Conservation (phyloP, 139 green algal species). For the Chlamydomonas schloesseri region DNA sequence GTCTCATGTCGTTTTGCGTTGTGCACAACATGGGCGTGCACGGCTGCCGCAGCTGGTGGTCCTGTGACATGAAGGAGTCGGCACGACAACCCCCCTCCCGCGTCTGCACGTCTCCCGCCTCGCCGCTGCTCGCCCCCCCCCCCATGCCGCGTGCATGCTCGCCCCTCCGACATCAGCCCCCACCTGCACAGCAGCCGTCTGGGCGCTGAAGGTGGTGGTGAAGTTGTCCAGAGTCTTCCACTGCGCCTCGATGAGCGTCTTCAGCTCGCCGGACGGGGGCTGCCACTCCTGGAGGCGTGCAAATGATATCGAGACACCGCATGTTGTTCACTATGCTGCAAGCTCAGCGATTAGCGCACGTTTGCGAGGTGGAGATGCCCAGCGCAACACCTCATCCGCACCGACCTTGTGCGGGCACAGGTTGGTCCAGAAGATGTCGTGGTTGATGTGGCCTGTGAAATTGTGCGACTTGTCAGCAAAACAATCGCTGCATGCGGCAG, state of each 20-base stretch:
- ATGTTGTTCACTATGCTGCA: too few relatives aligned
- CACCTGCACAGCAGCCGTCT: slow-evolving; percentile 88
- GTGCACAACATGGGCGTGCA: too few relatives aligned
- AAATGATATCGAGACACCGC: neutral
- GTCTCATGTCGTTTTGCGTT: too few relatives aligned
- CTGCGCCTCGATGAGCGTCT: slow-evolving; percentile 82
- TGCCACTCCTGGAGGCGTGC: slow-evolving; percentile 77
- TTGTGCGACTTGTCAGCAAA: neutral
- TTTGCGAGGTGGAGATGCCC: too few relatives aligned
- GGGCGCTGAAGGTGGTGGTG: slow-evolving; percentile 80
- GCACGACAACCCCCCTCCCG: too few relatives aligned
- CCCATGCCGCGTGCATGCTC: neutral
- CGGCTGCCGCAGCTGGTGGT: too few relatives aligned
- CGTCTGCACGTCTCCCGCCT: neutral
- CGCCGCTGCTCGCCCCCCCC: neutral
- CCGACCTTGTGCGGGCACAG: slow-evolving; percentile 83
- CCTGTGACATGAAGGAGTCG: too few relatives aligned
- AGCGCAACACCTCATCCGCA: neutral
- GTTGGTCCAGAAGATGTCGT: slow-evolving; percentile 98
- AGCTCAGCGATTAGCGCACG: too few relatives aligned
- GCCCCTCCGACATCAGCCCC: neutral
- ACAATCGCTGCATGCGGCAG: neutral
- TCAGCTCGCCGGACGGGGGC: slow-evolving; percentile 81
- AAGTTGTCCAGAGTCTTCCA: slow-evolving; percentile 94
- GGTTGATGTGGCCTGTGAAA: slow-evolving; percentile 94